phyloP scores from a whole-genome alignment of 2,329 filamentous ascomycete genomes.

The Incumbomyces delicatus region DNA sequence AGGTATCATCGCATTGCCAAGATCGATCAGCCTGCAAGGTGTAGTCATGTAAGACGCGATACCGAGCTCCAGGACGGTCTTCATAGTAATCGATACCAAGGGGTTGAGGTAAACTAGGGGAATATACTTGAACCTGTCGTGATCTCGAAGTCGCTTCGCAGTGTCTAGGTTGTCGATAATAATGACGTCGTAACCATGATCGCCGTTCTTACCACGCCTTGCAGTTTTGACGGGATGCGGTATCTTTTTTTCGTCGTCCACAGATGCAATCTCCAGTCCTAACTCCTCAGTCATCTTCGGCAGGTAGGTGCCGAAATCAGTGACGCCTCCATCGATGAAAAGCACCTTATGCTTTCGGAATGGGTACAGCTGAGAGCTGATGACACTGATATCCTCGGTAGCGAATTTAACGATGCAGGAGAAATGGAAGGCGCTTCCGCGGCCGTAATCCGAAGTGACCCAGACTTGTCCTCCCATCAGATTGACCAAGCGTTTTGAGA shows the following conservation, averaged over 20 bases:
- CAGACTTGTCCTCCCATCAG: conserved; percentile 95
- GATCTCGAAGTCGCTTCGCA: conserved; percentile 70
- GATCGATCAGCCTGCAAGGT: conserved; percentile 83
- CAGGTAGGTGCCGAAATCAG: conserved; percentile 66
- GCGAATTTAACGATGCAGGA: conserved; percentile 85
- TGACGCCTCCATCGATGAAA: conserved; percentile 86
- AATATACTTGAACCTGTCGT: conserved; percentile 96
- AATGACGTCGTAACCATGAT: conserved; percentile 81
- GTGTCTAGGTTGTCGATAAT: conserved; percentile 90
- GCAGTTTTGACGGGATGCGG: conserved; percentile 45
- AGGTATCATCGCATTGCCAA: conserved; percentile 92
- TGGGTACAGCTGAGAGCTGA: conserved; percentile 75
- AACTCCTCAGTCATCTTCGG: conserved; percentile 67
- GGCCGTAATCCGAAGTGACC: conserved; percentile 86
- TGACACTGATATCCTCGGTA: conserved; percentile 63
- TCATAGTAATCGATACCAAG: conserved; percentile 79
- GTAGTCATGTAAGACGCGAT: conserved; percentile 99
- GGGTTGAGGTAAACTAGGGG: conserved; percentile 89
- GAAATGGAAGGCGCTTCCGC: conserved; percentile 92
- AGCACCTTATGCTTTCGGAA: conserved; percentile 88
- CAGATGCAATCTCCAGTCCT: conserved; percentile 70
- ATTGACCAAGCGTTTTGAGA: conserved; percentile 88
- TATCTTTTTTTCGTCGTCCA: conserved; percentile 64
- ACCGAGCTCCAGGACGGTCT: conserved; percentile 85
- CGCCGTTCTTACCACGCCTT: conserved; percentile 35